A percentile compares a stretch with the other conserved stretches of the same genome.
These are phyloP conservation scores for Fusarium xyrophilum DNA, from an alignment of 2,329 filamentous ascomycete species.

Conservation along the genomic window DNA sequence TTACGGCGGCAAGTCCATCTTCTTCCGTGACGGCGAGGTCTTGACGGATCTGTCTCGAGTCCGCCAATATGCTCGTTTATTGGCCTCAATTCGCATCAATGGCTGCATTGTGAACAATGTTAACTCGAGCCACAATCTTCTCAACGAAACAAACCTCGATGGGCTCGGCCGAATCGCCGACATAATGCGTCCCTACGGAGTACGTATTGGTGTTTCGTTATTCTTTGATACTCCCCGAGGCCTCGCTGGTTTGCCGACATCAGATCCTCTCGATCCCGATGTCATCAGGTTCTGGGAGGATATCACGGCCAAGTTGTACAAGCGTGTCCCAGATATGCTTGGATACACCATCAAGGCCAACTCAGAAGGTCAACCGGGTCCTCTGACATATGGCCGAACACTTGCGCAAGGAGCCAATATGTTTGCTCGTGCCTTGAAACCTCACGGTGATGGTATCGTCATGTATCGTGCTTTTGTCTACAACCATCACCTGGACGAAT, in stretches of 20 bases:
- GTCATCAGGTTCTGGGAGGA: neutral
- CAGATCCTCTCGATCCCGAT: neutral
- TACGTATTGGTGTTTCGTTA: neutral
- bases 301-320: neutral
- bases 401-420: neutral
- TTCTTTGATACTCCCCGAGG: neutral
- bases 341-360: neutral
- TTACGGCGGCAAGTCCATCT: neutral
- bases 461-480: neutral
- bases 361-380: neutral
- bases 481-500: neutral
- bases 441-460: neutral
- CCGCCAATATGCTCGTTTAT: neutral
- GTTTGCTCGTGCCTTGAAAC: neutral
- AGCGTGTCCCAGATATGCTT: neutral
- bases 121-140: neutral
- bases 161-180: neutral
- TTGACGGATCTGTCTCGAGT: neutral
- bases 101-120: neutral
- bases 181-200: neutral
- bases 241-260: neutral
- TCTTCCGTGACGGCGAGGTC: neutral
- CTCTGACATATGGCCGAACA: neutral
- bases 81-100: neutral
- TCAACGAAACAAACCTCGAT: neutral